Conservation (phyloP, 768 basidiomycete genomes). For the Neoboletus magnificus region DNA sequence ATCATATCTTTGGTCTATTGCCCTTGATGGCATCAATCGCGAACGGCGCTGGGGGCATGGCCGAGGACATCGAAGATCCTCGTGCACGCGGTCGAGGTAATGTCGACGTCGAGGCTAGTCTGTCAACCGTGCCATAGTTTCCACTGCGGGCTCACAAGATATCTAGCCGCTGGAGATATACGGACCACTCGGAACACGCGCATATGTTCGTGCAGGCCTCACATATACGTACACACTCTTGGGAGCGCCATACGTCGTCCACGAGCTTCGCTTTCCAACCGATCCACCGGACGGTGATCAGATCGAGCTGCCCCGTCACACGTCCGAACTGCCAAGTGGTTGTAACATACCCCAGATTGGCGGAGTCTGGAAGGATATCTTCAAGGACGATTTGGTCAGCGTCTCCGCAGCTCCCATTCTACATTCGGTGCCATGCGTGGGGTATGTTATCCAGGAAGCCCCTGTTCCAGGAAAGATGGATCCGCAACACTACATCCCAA, state of each 20-base stretch:
- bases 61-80: slow-evolving; percentile 58
- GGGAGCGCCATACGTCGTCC: slow-evolving; percentile 68
- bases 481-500: slow-evolving; percentile 60
- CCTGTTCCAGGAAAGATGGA: slow-evolving; percentile 77
- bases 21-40: slow-evolving; percentile 65
- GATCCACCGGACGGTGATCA: slow-evolving; percentile 55
- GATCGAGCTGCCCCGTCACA: slow-evolving; percentile 44
- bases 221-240: slow-evolving; percentile 67
- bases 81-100: slow-evolving; percentile 33
- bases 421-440: slow-evolving; percentile 80
- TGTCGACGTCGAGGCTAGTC: slow-evolving; percentile 18
- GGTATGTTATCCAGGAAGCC: slow-evolving; percentile 70
- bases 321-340: slow-evolving; percentile 56
- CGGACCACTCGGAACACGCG: slow-evolving; percentile 79
- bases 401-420: slow-evolving; percentile 75
- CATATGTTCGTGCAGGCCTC: slow-evolving; percentile 70
- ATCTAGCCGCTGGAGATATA: slow-evolving; percentile 75
- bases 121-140: neutral
- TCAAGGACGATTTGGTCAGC: slow-evolving; percentile 49
- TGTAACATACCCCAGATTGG: slow-evolving; percentile 58
- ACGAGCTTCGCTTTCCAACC: slow-evolving; percentile 68
- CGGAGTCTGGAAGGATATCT: slow-evolving; percentile 68
- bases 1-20: slow-evolving; percentile 76
- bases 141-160: slow-evolving; percentile 8
- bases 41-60: slow-evolving; percentile 71